Conservation (phyloP, 2,329 filamentous ascomycete species). For the Xylaria arbuscula region DNA sequence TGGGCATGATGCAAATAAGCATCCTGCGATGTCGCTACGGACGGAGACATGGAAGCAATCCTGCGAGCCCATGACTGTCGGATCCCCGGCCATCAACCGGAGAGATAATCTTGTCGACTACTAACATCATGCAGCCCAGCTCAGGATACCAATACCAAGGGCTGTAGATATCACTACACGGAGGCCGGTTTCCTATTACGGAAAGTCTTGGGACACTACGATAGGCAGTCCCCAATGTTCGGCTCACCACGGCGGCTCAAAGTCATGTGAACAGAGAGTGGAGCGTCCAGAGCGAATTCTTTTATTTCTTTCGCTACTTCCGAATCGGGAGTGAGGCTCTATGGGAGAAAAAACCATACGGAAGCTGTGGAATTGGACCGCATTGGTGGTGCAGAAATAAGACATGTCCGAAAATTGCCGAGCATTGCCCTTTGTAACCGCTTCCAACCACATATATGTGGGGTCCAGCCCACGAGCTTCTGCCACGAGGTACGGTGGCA, state of each 20-base stretch:
- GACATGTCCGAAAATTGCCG: constrained; percentile 46
- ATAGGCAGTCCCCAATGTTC: constrained; percentile 32
- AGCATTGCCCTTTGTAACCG: constrained; percentile 45
- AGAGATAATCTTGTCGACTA: constrained; percentile 16
- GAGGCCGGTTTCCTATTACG: constrained; percentile 37
- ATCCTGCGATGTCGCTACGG: constrained; percentile 31
- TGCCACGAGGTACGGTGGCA: too few species aligned
- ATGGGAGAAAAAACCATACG: constrained; percentile 1
- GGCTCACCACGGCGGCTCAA: constrained; percentile 48
- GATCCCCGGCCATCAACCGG: constrained; percentile 17
- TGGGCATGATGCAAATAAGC: constrained; percentile 25
- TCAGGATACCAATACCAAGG: constrained; percentile 12
- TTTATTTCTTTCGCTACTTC: constrained; percentile 13
- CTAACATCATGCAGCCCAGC: constrained; percentile 38
- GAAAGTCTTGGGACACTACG: constrained; percentile 18
- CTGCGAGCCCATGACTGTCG: not conserved
- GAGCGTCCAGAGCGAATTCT: constrained; percentile 15
- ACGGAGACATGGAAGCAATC: constrained; percentile 3
- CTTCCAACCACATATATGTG: constrained; percentile 32
- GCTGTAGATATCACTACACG: constrained; percentile 28
- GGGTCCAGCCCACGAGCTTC: not conserved
- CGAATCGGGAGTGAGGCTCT: constrained; percentile 23
- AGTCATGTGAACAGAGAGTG: constrained; percentile 46
- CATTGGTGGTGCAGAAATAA: constrained; percentile 16
- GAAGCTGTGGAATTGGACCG: constrained; percentile 34